phyloP scores from a whole-genome alignment of 768 basidiomycete species.

The Pholiota conissans region DNA sequence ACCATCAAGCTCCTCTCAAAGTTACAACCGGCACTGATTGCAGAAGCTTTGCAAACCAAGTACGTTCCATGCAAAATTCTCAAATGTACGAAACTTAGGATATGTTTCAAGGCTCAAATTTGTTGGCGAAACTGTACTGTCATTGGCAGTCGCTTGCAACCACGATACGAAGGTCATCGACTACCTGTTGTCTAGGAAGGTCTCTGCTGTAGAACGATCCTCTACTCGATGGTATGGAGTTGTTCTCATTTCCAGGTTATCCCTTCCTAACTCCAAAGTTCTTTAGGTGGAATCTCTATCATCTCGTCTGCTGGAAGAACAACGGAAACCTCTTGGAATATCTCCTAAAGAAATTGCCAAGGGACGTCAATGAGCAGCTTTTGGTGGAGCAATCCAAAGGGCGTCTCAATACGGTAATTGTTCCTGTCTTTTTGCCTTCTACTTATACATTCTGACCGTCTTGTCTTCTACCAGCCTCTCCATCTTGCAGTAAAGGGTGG shows the following conservation, averaged over 20 bases:
- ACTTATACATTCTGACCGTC: background rate
- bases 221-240: conserved; percentile 42
- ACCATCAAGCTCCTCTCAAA: conserved; percentile 44
- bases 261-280: background rate
- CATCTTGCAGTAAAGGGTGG: conserved; percentile 49
- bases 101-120: conserved; percentile 41
- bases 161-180: conserved; percentile 39
- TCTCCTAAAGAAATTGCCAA: conserved; percentile 50
- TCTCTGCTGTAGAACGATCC: conserved; percentile 45
- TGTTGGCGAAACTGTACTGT: conserved; percentile 42
- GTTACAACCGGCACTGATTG: conserved; percentile 42
- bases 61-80: conserved; percentile 21
- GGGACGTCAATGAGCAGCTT: conserved; percentile 42
- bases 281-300: conserved; percentile 59
- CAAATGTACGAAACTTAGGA: background rate
- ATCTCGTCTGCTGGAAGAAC: conserved; percentile 37
- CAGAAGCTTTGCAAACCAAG: conserved; percentile 41
- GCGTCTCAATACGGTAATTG: conserved; percentile 45
- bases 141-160: conserved; percentile 37
- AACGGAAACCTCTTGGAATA: conserved; percentile 36
- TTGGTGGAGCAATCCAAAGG: conserved; percentile 46
- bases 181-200: conserved; percentile 46
- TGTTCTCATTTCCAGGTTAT: background rate
- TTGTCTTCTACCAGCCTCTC: conserved; percentile 48
- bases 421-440: background rate